Conservation (phyloP, 2,329 filamentous ascomycete genomes). For the Ustulina deusta region DNA sequence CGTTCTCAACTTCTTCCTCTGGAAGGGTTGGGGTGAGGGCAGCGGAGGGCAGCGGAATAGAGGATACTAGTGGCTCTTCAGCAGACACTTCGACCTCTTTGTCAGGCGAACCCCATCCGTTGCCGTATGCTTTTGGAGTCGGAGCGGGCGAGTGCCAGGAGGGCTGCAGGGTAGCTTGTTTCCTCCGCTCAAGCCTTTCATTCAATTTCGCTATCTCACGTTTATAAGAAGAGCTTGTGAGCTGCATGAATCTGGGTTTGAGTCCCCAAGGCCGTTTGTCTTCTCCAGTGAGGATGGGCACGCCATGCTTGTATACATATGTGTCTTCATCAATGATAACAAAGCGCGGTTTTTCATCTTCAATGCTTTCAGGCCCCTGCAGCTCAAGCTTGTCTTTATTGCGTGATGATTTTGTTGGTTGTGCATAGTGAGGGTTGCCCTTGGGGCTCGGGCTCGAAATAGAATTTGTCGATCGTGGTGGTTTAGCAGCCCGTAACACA, state of each 20-base stretch:
- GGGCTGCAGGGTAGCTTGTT: neutral
- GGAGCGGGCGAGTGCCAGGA: neutral
- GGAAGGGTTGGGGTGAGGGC: neutral
- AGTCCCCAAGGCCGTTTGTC: neutral
- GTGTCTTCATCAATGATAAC: neutral
- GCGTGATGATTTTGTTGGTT: neutral
- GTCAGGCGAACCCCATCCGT: neutral
- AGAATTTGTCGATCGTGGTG: neutral
- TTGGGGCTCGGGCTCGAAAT: neutral
- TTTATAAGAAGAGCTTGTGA: neutral
- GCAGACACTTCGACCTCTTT: neutral
- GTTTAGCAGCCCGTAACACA: neutral
- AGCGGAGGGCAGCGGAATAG: neutral
- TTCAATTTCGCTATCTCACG: rapidly evolving
- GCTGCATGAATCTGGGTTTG: neutral
- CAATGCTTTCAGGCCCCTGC: too few relatives aligned
- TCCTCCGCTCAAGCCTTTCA: neutral
- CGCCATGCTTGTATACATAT: neutral
- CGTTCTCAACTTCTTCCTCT: neutral
- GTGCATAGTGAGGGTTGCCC: neutral
- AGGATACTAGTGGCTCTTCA: neutral
- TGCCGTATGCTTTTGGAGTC: neutral
- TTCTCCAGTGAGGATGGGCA: neutral
- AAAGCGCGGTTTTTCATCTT: neutral
- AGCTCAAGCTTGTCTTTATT: neutral